A percentile compares a stretch with the other conserved stretches of the same genome.
Evolutionary conservation across 2,329 filamentous ascomycete genomes (phyloP).

Genomic region (Penicillium sp.): DNA sequence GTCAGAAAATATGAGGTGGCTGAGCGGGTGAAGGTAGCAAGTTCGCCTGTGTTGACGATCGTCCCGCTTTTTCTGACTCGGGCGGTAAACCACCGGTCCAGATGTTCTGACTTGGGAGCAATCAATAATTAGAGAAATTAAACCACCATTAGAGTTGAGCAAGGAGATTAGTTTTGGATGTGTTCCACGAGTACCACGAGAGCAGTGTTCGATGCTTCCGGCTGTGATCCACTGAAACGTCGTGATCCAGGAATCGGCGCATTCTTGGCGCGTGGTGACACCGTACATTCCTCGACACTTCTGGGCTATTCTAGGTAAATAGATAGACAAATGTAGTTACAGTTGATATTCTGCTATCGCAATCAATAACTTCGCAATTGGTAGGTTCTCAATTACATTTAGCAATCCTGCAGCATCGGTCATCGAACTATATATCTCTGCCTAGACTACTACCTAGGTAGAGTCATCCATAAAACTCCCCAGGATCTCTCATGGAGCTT

Average conservation of each 20-base stretch:
- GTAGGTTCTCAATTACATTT: no score
- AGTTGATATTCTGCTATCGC: no score
- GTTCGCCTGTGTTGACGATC: constrained; percentile 19
- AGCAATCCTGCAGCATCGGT: no score
- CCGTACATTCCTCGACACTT: not conserved
- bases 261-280: constrained; percentile 9
- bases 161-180: not conserved
- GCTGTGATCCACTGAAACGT: constrained; percentile 5
- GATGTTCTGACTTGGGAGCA: not conserved
- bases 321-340: not conserved
- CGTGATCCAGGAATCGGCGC: constrained; percentile 13
- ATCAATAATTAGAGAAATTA: constrained; percentile 3
- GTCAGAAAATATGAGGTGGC: constrained; percentile 18
- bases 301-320: no score
- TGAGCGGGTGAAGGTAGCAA: constrained; percentile 24
- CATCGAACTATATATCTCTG: not conserved
- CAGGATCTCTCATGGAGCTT: no score
- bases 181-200: not conserved
- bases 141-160: not conserved
- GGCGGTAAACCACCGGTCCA: constrained; percentile 14
- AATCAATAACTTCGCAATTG: not conserved
- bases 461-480: not conserved
- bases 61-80: constrained; percentile 17
- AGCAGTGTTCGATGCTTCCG: not conserved
- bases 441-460: not conserved